phyloP scores from a whole-genome alignment of 2,329 filamentous ascomycete species.

The Clonostachys rosea region DNA sequence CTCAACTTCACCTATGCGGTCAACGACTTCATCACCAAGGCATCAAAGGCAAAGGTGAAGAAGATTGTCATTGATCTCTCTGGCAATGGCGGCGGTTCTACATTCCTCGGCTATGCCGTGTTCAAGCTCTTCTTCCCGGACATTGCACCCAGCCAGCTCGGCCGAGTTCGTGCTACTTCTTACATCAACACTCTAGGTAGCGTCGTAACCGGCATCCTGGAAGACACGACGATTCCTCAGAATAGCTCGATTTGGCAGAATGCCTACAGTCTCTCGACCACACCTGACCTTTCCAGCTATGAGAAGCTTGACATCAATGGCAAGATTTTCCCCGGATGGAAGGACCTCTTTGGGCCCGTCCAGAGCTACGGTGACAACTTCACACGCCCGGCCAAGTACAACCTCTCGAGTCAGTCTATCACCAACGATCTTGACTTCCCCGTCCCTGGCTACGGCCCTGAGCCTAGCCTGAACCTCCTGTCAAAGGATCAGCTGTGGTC shows the following conservation, averaged over 20 bases:
- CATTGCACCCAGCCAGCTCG: slow-evolving; percentile 7
- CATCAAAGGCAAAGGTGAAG: slow-evolving; percentile 39
- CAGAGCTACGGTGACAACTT: no score
- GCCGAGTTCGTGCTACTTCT: neutral
- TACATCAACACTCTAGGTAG: neutral
- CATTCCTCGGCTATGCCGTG: slow-evolving; percentile 38
- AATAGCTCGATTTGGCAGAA: no score
- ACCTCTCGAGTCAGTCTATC: neutral
- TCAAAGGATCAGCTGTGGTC: slow-evolving; percentile 19
- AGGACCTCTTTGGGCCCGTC: no score
- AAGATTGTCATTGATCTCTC: slow-evolving; percentile 62
- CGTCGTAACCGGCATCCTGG: no score
- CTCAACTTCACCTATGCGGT: no score
- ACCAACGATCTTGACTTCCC: slow-evolving; percentile 29
- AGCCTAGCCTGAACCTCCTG: neutral
- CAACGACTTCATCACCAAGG: no score
- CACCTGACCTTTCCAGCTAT: no score
- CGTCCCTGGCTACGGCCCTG: slow-evolving; percentile 36
- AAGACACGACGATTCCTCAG: no score
- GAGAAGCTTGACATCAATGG: no score
- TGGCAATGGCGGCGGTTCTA: slow-evolving; percentile 53
- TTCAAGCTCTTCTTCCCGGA: slow-evolving; percentile 35
- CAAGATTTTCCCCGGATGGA: no score
- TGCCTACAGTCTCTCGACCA: no score
- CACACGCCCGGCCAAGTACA: no score